Base-by-base conservation (phyloP, 2,329 filamentous ascomycete genomes). In the Colletotrichum liriopes region DNA sequence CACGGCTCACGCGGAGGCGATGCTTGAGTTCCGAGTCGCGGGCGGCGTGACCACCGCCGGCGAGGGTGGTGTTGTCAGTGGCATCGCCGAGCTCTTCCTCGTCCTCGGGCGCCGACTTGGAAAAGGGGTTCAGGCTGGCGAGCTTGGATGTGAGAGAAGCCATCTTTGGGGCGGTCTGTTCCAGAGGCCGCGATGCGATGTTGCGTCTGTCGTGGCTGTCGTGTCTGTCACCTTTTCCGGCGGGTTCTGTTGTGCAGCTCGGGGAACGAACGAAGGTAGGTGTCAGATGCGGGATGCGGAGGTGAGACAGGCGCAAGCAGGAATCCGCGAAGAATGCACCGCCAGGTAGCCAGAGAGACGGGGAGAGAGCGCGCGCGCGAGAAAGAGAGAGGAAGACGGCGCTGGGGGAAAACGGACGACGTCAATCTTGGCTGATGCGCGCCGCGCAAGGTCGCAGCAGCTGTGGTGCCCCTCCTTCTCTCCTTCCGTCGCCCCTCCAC, bases 21-120 rank as follows among this genome's bases (percentile, higher is more conserved):
- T 85, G 84, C 72, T 88, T 88, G 12, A 86, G 86, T 41, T 83
- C 81, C 16, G 85, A 85, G 63, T 81, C 79, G 47, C 85, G 84
- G n/a, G 82, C 81, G 65, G 84, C 84, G 78, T 89, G 89, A 55
- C 89, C 89, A n/a, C 90, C 89, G 41, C 90, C 89, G 2, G 89
- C 91, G 14, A 92, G 82, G 49, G 84, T 87, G 68, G 79, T 77
- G 60, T 77, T 77, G 74, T 88, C 86, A 72, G 89, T 85, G 60
- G 83, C 83, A 70, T 90, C 86, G 67, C 89, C 88, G 39, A 81
- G 77, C 41, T 90, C 86, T 51, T 90, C 88, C 67, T 87, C 85
- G 41, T 79, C 78, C 29, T 79, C 74, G 32, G 74, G 55, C 7
- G 74, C 65, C 32, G 63, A 73, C 26, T 74, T 76, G 37, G 79